Evolutionary conservation across 768 basidiomycete genomes (phyloP), one percentile per base, ranked within the genome.

Genomic region (Tricholoma sp.): DNA sequence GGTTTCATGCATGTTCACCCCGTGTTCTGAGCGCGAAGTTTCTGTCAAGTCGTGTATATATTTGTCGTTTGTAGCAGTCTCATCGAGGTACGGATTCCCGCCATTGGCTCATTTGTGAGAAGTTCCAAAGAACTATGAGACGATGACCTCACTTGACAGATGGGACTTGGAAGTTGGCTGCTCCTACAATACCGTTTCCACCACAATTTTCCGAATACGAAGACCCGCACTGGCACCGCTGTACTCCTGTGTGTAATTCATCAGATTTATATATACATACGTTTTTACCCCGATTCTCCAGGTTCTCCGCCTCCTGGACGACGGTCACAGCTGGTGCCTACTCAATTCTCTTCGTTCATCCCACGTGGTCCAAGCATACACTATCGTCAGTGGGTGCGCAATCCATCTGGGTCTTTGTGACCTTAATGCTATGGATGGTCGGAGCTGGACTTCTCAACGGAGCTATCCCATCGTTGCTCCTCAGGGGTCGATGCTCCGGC

Each of bases 261-360:
- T 31, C n/a, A 47, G 32, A 22, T 54, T 29, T 7, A 27, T 8
- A 16, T 32, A 21, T 19, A 37, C n/a, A n/a, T n/a, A n/a, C n/a
- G 14, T 21, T 11, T 37, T 29, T 14, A 18, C 18, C 29, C 22
- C 21, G 52, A 16, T 3, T 50, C 12, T 51, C 22, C 59, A 87
- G 85, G 53, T 85, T 84, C 63, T 69, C 76, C 16, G 76, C 83
- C 2, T 82, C 77, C 62, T 87, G 85, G 85, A 86, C 85, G 24
- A 68, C 77, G 3, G 58, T 81, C 5, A 84, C 80, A 16, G 77
- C 81, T 10, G 78, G 77, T 24, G 71, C 69, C 19, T 82, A 80
- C 55, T 77, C 79, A n/a, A 67, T 85, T 39, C 74, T 85, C 35
- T 84, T 85, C 66, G 69, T 86, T 5, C 84, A 86, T 63, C 83